These are phyloP conservation scores for Saccharomyces hybrid DNA, from an alignment of 1,139 yeast species.

Conservation along the genomic window DNA sequence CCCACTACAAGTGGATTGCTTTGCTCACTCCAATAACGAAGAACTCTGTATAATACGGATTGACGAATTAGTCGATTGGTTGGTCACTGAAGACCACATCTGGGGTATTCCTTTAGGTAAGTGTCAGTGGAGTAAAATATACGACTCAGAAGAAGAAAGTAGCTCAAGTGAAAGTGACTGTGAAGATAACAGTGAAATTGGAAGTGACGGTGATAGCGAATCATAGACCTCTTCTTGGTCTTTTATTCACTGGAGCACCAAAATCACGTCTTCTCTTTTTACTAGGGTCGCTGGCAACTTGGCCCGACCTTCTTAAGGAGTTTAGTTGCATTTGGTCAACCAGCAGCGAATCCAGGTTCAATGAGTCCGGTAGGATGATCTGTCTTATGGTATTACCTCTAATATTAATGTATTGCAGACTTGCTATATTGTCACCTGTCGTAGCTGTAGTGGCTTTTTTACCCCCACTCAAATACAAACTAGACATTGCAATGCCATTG, in stretches of 20 bases:
- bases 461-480: conserved; percentile 22
- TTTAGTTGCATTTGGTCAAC: conserved; percentile 42
- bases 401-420: conserved; percentile 71
- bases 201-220: not conserved
- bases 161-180: conserved; percentile 6
- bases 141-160: conserved; percentile 12
- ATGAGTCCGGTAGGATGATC: conserved; percentile 77
- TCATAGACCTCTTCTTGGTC: conserved; percentile 32
- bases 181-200: not conserved
- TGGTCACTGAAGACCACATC: conserved; percentile 20
- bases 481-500: conserved; percentile 19
- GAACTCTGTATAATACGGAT: conserved; percentile 19
- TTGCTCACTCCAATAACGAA: conserved; percentile 19
- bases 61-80: conserved; percentile 30
- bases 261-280: conserved; percentile 31
- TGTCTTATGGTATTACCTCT: conserved; percentile 89
- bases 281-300: conserved; percentile 18
- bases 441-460: not conserved
- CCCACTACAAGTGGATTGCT: conserved; percentile 23
- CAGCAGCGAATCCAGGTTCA: conserved; percentile 74
- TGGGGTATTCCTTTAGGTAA: conserved; percentile 32
- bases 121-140: conserved; percentile 26
- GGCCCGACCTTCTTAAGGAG: conserved; percentile 24
- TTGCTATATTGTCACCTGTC: conserved; percentile 57
- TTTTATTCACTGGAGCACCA: conserved; percentile 22